Conservation (phyloP, 2,329 filamentous ascomycete genomes). For the Zymoseptoria passerinii region DNA sequence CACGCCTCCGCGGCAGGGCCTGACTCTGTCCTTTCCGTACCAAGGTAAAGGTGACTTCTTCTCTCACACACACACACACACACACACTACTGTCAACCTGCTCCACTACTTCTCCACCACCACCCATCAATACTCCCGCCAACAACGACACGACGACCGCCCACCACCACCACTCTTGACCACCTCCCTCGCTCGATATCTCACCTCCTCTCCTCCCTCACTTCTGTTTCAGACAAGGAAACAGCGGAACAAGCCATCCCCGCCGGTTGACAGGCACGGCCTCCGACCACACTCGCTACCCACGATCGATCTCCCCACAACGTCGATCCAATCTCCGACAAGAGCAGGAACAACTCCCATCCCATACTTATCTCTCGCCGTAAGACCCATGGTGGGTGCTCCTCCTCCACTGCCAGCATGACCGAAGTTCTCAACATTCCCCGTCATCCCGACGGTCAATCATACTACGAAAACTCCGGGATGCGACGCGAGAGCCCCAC, state of each 20-base stretch:
- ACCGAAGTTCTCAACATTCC: constrained; percentile 37
- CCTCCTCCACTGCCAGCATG: constrained; percentile 26
- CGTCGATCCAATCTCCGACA: not conserved
- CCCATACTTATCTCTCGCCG: not conserved
- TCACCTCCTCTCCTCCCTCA: not conserved
- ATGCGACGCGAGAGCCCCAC: constrained; percentile 37
- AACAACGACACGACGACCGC: too few species aligned
- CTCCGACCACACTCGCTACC: not conserved
- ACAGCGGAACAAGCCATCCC: not conserved
- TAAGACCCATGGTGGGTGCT: not conserved
- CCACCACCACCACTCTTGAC: too few species aligned
- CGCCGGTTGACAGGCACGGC: not conserved
- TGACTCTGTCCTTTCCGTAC: too few species aligned
- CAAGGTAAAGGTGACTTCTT: too few species aligned
- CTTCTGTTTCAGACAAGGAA: not conserved
- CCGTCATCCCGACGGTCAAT: constrained; percentile 35
- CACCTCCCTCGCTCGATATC: not conserved
- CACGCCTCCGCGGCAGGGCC: too few species aligned
- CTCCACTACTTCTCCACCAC: too few species aligned
- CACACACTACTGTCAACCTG: too few species aligned
- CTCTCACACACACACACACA: too few species aligned
- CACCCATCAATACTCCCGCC: too few species aligned
- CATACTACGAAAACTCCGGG: constrained; percentile 34
- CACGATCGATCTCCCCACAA: not conserved
- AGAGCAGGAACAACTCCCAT: not conserved